Evolutionary conservation across 2,329 filamentous ascomycete species (phyloP), one percentile per base, ranked within the genome.

Genomic region (Aspergillus floridensis): DNA sequence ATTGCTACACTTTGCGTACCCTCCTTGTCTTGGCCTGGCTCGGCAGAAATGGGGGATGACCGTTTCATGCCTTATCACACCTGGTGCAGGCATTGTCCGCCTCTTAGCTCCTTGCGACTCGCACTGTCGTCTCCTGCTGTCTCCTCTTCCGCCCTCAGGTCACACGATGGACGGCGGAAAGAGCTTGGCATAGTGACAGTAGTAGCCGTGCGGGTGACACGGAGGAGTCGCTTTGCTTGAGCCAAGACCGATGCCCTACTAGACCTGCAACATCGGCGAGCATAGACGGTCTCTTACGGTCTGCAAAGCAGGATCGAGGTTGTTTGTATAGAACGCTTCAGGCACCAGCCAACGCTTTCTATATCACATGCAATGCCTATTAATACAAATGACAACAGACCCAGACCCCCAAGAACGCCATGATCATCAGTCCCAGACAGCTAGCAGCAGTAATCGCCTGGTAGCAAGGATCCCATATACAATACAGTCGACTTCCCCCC

Each of bases 281-380:
- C 14, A 19, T 16, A 29, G 26, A 29, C 7, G 26, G 26, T 14
- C 12, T 14, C 53, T 54, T 19, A 47, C n/a, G 21, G 14, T 31
- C 4, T 29, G 32, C n/a, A 22, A 48, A 47, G 26, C 21, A 44
- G 44, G 31, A 48, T 48, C 53, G 41, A 35, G 24, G 29, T 52
- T 49, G 26, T 29, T 47, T 50, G 59, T 44, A 56, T 44, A 44
- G 38, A 62, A 65, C 57, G 56, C 59, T 60, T 55, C 53, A 12
- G 58, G 62, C 52, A 60, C 35, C 61, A 61, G 61, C 59, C 59
- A 64, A 53, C 65, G 57, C 60, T 63, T 61, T 66, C 66, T 66
- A 65, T 66, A 61, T 62, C 61, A 60, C 59, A 70, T 70, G 64
- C 65, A 69, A 65, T 59, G 53, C 60, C 56, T 67, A 64, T 64